phyloP scores from a whole-genome alignment of 371 early-diverging fungal species.

The Syncephalastrum monosporum region DNA sequence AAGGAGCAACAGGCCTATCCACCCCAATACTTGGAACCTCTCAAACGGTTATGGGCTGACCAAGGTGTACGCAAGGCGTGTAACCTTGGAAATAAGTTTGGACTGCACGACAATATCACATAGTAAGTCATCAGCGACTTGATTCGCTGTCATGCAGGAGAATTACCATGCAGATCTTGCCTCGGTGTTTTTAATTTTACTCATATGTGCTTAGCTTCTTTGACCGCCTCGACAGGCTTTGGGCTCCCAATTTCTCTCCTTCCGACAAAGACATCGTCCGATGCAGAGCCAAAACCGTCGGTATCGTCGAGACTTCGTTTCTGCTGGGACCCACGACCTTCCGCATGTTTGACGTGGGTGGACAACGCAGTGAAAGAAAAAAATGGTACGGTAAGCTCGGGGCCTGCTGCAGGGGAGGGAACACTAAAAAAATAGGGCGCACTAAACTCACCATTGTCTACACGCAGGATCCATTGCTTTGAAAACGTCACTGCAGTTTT shows the following conservation, averaged over 20 bases:
- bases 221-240: conserved; percentile 75
- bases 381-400: conserved; percentile 62
- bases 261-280: conserved; percentile 79
- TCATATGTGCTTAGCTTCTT: conserved; percentile 56
- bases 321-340: conserved; percentile 72
- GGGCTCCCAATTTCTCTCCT: conserved; percentile 65
- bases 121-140: conserved; percentile 48
- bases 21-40: conserved; percentile 8
- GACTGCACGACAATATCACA: conserved; percentile 75
- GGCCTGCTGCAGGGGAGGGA: neutral
- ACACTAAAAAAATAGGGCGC: neutral
- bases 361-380: conserved; percentile 84
- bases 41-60: conserved; percentile 65
- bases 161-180: neutral
- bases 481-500: conserved; percentile 89
- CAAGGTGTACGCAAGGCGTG: conserved; percentile 65
- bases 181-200: neutral
- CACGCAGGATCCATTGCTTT: conserved; percentile 69
- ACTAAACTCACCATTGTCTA: neutral
- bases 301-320: conserved; percentile 80
- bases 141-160: neutral
- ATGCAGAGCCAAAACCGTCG: conserved; percentile 77
- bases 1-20: conserved; percentile 5
- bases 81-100: conserved; percentile 68
- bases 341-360: conserved; percentile 91